These are phyloP conservation scores for Phylloporus sp. DNA, from an alignment of 768 basidiomycete species.

Conservation along the genomic window DNA sequence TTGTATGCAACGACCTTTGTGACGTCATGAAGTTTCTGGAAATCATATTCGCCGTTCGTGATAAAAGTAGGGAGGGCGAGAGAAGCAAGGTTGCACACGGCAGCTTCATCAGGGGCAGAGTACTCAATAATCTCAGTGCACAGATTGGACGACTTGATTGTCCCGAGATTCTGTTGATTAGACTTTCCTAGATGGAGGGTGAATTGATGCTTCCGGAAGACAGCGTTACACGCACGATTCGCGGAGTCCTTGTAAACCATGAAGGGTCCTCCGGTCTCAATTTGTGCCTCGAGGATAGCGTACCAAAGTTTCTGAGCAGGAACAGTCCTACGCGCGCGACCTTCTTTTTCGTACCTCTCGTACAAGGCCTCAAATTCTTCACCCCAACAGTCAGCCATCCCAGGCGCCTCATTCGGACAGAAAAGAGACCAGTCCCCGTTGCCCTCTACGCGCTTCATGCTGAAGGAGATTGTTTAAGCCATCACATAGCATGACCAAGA, in stretches of 20 bases:
- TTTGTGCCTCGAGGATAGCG: slow-evolving; percentile 92
- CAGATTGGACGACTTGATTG: slow-evolving; percentile 98
- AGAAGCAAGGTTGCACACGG: slow-evolving; percentile 98
- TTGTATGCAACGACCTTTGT: slow-evolving; percentile 90
- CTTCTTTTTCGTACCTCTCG: slow-evolving; percentile 85
- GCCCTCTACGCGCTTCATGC: slow-evolving; percentile 95
- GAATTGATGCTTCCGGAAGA: neutral
- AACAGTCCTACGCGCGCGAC: slow-evolving; percentile 75
- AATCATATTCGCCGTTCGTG: slow-evolving; percentile 78
- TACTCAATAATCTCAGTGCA: slow-evolving; percentile 99
- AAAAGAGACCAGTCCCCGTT: slow-evolving; percentile 93
- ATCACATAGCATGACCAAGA: too few species aligned
- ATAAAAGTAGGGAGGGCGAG: slow-evolving; percentile 93
- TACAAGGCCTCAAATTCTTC: slow-evolving; percentile 86
- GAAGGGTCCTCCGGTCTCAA: slow-evolving; percentile 98
- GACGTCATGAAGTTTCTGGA: slow-evolving; percentile 92
- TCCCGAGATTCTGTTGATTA: slow-evolving; percentile 97
- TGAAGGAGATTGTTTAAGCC: slow-evolving; percentile 24
- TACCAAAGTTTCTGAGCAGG: slow-evolving; percentile 99
- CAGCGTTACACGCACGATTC: slow-evolving; percentile 56
- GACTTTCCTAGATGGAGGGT: slow-evolving; percentile 67
- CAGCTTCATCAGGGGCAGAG: slow-evolving; percentile 93
- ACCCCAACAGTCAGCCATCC: slow-evolving; percentile 81
- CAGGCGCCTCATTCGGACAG: slow-evolving; percentile 95
- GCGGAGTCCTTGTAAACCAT: slow-evolving; percentile 98